Evolutionary conservation across 371 early-diverging fungal genomes (phyloP).

Genomic region (Mortierella sp.): DNA sequence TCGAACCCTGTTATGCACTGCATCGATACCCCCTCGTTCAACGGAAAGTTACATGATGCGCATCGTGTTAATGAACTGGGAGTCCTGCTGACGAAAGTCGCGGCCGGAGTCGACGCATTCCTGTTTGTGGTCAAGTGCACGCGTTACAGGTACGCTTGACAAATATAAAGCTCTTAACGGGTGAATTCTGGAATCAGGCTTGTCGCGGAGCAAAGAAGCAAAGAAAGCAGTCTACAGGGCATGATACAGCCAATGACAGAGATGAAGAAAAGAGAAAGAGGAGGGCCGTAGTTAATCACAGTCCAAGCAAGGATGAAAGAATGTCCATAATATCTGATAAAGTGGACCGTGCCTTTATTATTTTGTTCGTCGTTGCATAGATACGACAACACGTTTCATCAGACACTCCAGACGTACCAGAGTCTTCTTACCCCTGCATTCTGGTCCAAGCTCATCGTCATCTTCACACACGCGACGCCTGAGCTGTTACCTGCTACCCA

Average conservation of each 20-base stretch:
- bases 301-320: too few relatives aligned
- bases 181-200: too few relatives aligned
- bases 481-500: slow-evolving; percentile 32
- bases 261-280: too few relatives aligned
- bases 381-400: slow-evolving; percentile 52
- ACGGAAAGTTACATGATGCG: slow-evolving; percentile 44
- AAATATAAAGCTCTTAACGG: too few relatives aligned
- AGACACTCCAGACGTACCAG: slow-evolving; percentile 48
- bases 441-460: slow-evolving; percentile 48
- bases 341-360: too few relatives aligned
- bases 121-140: slow-evolving; percentile 55
- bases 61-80: slow-evolving; percentile 40
- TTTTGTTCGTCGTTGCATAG: slow-evolving; percentile 11
- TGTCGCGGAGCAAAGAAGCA: too few relatives aligned
- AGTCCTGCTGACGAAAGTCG: slow-evolving; percentile 24
- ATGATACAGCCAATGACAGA: too few relatives aligned
- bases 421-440: slow-evolving; percentile 44
- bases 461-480: slow-evolving; percentile 51
- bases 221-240: too few relatives aligned
- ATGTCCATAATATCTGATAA: too few relatives aligned
- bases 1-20: slow-evolving; percentile 52
- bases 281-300: too few relatives aligned
- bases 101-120: slow-evolving; percentile 52
- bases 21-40: slow-evolving; percentile 54
- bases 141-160: slow-evolving; percentile 39